phyloP scores from a whole-genome alignment of 1,284 basidiomycete species.

The Cutaneotrichosporon sp. region DNA sequence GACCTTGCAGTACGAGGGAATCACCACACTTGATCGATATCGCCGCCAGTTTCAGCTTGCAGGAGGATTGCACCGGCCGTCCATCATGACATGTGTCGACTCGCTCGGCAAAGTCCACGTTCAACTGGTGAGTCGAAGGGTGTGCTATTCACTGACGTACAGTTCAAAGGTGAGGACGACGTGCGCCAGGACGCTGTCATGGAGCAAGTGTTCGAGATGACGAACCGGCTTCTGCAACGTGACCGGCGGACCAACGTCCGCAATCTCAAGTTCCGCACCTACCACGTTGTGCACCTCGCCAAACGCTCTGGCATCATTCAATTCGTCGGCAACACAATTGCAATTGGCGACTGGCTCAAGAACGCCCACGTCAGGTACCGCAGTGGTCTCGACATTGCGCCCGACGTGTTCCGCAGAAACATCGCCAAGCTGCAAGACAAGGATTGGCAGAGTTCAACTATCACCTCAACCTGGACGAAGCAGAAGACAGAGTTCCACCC shows the following conservation, averaged over 20 bases:
- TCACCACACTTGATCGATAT: slow-evolving; percentile 64
- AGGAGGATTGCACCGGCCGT: slow-evolving; percentile 79
- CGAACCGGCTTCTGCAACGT: slow-evolving; percentile 68
- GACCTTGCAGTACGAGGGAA: slow-evolving; percentile 62
- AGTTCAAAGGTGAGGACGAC: slow-evolving; percentile 95
- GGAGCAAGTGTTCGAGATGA: slow-evolving; percentile 93
- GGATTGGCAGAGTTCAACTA: slow-evolving; percentile 30
- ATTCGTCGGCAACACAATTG: slow-evolving; percentile 77
- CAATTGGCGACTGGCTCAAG: slow-evolving; percentile 62
- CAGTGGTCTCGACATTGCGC: slow-evolving; percentile 21
- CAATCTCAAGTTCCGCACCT: slow-evolving; percentile 70
- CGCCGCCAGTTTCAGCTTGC: slow-evolving; percentile 60
- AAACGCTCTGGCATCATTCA: slow-evolving; percentile 80
- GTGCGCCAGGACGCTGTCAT: slow-evolving; percentile 95
- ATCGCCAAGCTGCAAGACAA: slow-evolving; percentile 36
- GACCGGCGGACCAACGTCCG: slow-evolving; percentile 74
- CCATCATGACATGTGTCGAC: slow-evolving; percentile 69
- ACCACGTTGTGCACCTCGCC: slow-evolving; percentile 82
- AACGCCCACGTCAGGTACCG: slow-evolving; percentile 55
- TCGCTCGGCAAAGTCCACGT: slow-evolving; percentile 65
- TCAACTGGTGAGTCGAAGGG: slow-evolving; percentile 64
- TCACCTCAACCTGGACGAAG: slow-evolving; percentile 55
- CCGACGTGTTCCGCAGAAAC: slow-evolving; percentile 23
- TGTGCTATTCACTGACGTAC: neutral
- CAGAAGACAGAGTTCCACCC: slow-evolving; percentile 64